Evolutionary conservation across 768 basidiomycete species (phyloP).

Genomic region (Suillus bovinus): DNA sequence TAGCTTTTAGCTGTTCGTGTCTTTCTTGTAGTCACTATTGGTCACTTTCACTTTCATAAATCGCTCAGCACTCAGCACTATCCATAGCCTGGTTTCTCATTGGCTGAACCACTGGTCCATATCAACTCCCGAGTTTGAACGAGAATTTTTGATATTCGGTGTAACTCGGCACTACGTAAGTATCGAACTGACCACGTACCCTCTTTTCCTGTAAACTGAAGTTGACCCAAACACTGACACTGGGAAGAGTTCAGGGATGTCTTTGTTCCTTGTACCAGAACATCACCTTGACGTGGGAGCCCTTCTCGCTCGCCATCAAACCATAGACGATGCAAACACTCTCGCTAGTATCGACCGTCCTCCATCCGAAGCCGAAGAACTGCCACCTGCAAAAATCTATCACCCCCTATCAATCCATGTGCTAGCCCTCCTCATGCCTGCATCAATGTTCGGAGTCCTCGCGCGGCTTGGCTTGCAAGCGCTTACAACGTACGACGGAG

Average conservation of each 20-base stretch:
- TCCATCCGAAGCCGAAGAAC: slow-evolving; percentile 32
- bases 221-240: neutral
- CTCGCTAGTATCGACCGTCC: slow-evolving; percentile 44
- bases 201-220: neutral
- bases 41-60: too few relatives aligned
- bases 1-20: too few relatives aligned
- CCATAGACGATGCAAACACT: slow-evolving; percentile 37
- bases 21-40: too few relatives aligned
- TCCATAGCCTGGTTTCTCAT: too few relatives aligned
- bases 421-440: slow-evolving; percentile 72
- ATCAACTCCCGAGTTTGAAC: too few relatives aligned
- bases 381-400: slow-evolving; percentile 39
- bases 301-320: slow-evolving; percentile 35
- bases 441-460: slow-evolving; percentile 84
- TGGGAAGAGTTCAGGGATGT: neutral
- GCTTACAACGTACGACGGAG: slow-evolving; percentile 70
- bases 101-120: too few relatives aligned
- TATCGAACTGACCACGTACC: too few relatives aligned
- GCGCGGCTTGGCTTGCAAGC: slow-evolving; percentile 78
- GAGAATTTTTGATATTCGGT: too few relatives aligned
- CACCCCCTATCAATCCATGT: slow-evolving; percentile 63
- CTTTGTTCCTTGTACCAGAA: neutral
- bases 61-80: too few relatives aligned
- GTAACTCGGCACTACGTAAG: too few relatives aligned
- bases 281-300: slow-evolving; percentile 33